Percentiles rank a stretch among this genome's conserved stretches.
Evolutionary conservation across 2,329 filamentous ascomycete species (phyloP).

Genomic region (Talaromyces atroroseus): DNA sequence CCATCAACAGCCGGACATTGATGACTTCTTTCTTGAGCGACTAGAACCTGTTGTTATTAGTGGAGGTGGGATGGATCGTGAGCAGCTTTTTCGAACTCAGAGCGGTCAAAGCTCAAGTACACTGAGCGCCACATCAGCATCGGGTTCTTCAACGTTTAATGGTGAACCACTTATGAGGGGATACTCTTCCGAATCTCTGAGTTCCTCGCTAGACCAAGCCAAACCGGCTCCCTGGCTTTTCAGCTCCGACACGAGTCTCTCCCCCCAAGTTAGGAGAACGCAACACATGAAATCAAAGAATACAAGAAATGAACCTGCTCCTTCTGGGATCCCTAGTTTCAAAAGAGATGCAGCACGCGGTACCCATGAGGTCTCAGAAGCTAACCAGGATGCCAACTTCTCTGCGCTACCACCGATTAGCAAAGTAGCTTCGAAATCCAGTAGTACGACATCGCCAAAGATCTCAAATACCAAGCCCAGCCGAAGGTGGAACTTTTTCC

Average conservation of each 20-base stretch:
- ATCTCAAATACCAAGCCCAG: conserved; percentile 28
- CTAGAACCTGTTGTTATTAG: conserved; percentile 47
- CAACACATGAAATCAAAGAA: conserved; percentile 2
- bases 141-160: conserved; percentile 19
- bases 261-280: conserved; percentile 1
- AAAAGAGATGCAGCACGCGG: neutral
- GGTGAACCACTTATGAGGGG: conserved; percentile 21
- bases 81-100: conserved; percentile 31
- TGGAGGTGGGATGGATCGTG: conserved; percentile 37
- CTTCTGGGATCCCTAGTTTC: conserved; percentile 1
- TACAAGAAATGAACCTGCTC: conserved; percentile 4
- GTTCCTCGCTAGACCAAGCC: conserved; percentile 21
- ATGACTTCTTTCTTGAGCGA: conserved; percentile 44
- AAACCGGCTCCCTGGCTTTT: conserved; percentile 14
- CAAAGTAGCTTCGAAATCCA: conserved; percentile 3
- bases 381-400: conserved; percentile 7
- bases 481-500: conserved; percentile 56
- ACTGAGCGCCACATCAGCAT: conserved; percentile 26
- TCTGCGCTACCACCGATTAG: conserved; percentile 12
- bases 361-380: neutral
- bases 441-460: conserved; percentile 15
- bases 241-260: conserved; percentile 6
- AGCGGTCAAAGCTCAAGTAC: conserved; percentile 37
- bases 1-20: conserved; percentile 39
- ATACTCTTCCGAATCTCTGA: conserved; percentile 31